Evolutionary conservation across 495 filamentous ascomycete species (phyloP).

Genomic region (Penicillium angulare): DNA sequence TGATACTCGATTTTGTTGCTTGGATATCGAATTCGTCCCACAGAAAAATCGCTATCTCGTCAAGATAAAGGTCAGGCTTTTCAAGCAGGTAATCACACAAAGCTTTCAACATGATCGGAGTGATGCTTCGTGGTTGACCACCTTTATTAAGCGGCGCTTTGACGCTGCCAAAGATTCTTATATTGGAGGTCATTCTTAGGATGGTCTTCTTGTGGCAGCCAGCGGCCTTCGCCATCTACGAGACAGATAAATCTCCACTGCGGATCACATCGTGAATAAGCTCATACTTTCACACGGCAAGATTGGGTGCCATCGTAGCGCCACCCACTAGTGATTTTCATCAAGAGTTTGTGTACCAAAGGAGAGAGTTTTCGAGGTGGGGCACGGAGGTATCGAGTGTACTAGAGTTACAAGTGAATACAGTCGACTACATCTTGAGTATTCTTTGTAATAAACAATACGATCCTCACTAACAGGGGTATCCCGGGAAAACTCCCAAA

Average conservation of each 20-base stretch:
- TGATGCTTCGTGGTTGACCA: conserved; percentile 3
- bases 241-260: conserved; percentile 7
- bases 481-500: too few species aligned
- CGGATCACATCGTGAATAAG: conserved; percentile 16
- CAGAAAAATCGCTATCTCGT: conserved; percentile 18
- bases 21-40: conserved; percentile 12
- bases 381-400: too few species aligned
- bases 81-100: conserved; percentile 15
- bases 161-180: conserved; percentile 21
- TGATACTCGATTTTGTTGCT: conserved; percentile 12
- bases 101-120: conserved; percentile 17
- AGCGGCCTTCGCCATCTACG: conserved; percentile 24
- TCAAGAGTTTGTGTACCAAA: too few species aligned
- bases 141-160: conserved; percentile 18
- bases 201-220: conserved; percentile 19
- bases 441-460: too few species aligned
- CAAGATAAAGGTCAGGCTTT: conserved; percentile 17
- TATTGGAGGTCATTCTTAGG: conserved; percentile 17
- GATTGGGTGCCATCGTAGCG: conserved; percentile 6
- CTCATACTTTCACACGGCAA: not conserved
- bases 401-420: too few species aligned
- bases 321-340: too few species aligned
- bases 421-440: too few species aligned
- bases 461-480: too few species aligned
- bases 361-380: too few species aligned